Conservation (phyloP, 2,329 filamentous ascomycete genomes). For the Hymenoscyphus salicellus region DNA sequence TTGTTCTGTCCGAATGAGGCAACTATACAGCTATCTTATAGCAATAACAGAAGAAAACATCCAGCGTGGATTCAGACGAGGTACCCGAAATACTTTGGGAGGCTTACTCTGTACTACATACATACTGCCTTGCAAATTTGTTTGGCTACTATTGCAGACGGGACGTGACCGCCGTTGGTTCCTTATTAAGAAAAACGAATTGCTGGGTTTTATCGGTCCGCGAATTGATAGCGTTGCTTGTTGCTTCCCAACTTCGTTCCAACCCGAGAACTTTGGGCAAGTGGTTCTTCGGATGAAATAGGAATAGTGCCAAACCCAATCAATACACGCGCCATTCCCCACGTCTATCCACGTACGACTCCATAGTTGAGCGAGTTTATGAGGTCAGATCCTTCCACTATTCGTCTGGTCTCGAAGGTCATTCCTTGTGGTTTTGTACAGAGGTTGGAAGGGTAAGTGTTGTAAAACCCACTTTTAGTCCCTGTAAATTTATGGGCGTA, state of each 20-base stretch:
- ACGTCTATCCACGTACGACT: neutral
- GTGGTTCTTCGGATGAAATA: neutral
- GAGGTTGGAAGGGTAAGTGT: no score
- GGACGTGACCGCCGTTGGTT: neutral
- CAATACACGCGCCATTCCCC: neutral
- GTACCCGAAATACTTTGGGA: no score
- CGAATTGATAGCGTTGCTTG: neutral
- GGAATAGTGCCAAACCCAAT: neutral
- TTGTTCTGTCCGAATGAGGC: neutral
- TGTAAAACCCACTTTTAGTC: no score
- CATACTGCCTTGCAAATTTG: neutral
- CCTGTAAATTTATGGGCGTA: no score
- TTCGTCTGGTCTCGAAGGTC: neutral
- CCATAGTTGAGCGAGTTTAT: neutral
- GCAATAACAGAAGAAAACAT: neutral
- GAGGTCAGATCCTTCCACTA: neutral
- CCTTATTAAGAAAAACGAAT: neutral
- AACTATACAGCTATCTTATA: neutral
- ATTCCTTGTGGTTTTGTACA: neutral
- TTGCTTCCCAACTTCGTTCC: no score
- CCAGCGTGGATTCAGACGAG: no score
- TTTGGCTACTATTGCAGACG: neutral
- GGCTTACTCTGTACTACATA: neutral
- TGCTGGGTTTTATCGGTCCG: slow-evolving; percentile 1
- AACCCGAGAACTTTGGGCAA: neutral